Base-by-base conservation (phyloP, 2,329 filamentous ascomycete genomes). In the Penicillium sp. region DNA sequence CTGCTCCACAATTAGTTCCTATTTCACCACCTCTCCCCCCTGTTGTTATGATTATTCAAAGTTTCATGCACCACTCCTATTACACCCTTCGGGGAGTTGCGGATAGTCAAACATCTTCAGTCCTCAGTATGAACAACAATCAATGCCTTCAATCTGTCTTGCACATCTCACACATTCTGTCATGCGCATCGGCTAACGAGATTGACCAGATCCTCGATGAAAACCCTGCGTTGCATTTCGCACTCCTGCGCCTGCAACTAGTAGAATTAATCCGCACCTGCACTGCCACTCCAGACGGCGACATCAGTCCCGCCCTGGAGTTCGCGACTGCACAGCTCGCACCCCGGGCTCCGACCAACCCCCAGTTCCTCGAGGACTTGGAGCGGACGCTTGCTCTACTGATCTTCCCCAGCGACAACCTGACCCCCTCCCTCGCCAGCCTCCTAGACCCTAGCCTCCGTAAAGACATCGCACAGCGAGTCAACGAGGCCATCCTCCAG, bases 41-140 rank as follows among this genome's bases (percentile, higher is more conserved):
- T 40, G 37, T 51, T 86, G 85, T 86, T 80, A 93, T 95, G 95
- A 99, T 99, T 97, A 97, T 84, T 91, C 84, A 86, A 85, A 70
- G 90, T 85, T 93, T 96, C 94, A 99, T 99, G 95, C 95, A 99
- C 95, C 95, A 99, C 95, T 93, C 95, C 92, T 95, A 98, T 57
- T 71, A 68, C 87, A 84, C 84, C 85, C 88, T 88, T 86, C 84
- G 84, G 87, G 88, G 89, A 87, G 81, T 87, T 95, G 95, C 96
- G 96, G 94, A 98, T 83, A 87, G 86, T 82, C 82, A 83, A 81
- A 80, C 81, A 82, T 87, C 89, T 91, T 91, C 89, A 91, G 88
- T 91, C 88, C 86, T 91, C 87, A 91, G 87, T 89, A 93, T 95
- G 92, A 96, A 84, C 85, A 82, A 79, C 69, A 72, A 71, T 64